Evolutionary conservation across 345 rosid species (phyloP), one percentile per base, ranked within the genome.

Genomic region (Streptanthus diversifolius): DNA sequence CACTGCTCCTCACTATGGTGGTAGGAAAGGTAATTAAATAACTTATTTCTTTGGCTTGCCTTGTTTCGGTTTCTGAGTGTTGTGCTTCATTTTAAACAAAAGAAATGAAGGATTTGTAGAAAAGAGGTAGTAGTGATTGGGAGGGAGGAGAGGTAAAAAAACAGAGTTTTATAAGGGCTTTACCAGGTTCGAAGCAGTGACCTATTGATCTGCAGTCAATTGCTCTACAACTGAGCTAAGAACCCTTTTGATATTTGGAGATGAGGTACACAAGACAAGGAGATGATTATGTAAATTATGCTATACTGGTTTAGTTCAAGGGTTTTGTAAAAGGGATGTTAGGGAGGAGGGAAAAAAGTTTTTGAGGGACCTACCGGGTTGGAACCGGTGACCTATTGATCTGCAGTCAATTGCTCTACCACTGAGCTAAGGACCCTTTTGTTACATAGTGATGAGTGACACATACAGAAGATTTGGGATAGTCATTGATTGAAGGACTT

Each of bases 1-100:
- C 79, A 92, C 98, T 35, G 91, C 98, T 77, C 98, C 98, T 75
- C 98, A 90, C 56, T 92, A 88, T 77, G 98, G 98, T 53, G 95
- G 95, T 44, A 80, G 81, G 22, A 90, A 87, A 92, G 98, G 96
- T 88, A 73, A 14, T 13, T 52, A 18, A 35, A 11, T 7, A 63
- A 30, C 30, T 19, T 21, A 7, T 22, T 3, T 17, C 30, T 73
- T n/a, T 14, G 6, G 30, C 44, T 76, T 70, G 49, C 33, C 21
- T 36, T 43, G 22, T 43, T 62, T 61, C 7, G 9, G 4, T 43
- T 25, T 14, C 21, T 17, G 41, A 68, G 29, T 30, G 19, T 8
- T 69, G 24, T 69, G 35, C 5, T 44, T 54, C 33, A 59, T 29
- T 12, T 49, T 27, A 27, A 17, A 10, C 47, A 40, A 21, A 58